phyloP scores from a whole-genome alignment of 2,329 filamentous ascomycete species.

The Didymosphaeria variabile region DNA sequence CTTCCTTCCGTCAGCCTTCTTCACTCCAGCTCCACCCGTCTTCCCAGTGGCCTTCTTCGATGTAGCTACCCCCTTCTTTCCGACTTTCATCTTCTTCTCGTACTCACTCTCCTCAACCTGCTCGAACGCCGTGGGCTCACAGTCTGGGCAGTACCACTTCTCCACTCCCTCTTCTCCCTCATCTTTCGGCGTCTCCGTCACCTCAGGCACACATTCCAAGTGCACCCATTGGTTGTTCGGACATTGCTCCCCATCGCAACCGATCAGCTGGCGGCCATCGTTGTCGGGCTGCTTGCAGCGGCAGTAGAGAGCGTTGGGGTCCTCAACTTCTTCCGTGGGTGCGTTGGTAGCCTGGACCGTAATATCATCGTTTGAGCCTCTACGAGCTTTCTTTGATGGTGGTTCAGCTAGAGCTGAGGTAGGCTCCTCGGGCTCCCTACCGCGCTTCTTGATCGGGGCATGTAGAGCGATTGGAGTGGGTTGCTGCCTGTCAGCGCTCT shows the following conservation, averaged over 20 bases:
- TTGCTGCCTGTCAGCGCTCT: neutral
- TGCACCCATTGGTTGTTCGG: constrained; percentile 7
- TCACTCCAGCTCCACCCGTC: neutral
- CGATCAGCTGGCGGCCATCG: constrained; percentile 1
- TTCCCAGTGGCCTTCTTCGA: neutral
- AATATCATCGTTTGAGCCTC: neutral
- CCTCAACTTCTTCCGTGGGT: neutral
- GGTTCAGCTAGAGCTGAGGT: neutral
- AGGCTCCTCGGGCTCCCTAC: neutral
- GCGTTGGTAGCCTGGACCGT: neutral
- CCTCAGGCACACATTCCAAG: neutral
- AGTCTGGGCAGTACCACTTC: constrained; percentile 10
- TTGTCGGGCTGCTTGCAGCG: constrained; percentile 7
- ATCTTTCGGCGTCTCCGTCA: neutral
- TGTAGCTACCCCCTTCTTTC: too few species aligned
- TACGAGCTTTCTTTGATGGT: too few species aligned
- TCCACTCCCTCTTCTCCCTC: neutral
- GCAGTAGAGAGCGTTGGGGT: neutral
- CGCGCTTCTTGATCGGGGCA: constrained; percentile 1
- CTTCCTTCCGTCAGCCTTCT: neutral
- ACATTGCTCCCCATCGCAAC: neutral
- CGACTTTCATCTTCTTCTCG: too few species aligned
- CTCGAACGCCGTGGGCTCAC: neutral
- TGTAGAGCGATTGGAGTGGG: neutral
- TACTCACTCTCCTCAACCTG: neutral